Evolutionary conservation across 202 grass and related monocot genomes (phyloP), one percentile per base, ranked within the genome.

Genomic region (Schoenoplectus tabernaemontani): DNA sequence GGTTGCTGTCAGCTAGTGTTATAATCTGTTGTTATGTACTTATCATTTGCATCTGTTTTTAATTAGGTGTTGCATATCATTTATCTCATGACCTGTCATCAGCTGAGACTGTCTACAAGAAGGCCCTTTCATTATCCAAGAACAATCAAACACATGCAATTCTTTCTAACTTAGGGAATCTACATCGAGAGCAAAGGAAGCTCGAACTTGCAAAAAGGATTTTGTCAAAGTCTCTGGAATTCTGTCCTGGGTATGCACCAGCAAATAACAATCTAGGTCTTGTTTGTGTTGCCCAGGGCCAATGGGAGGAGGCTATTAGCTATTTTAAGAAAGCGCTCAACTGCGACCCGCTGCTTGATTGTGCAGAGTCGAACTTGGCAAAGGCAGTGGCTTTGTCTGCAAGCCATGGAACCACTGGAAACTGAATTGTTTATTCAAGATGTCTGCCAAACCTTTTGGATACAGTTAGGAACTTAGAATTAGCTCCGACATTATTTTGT

Each of bases 201-300:
- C 92, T 92, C 81, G 90, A 95, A 85, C 82, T 90, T 82, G 96
- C 96, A 61, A 98, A 85, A 83, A 88, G 76, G 80, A 87, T 92
- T 82, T 47, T 98, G 84, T 75, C 63, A 13, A 92, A 82, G 65
- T 98, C 96, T 0, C 85, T 98, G 74, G 96, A 98, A 86, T 3
- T 98, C 42, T 92, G 86, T 64, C 96, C 96, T n/a, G 91, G 91
- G 75, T 92, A 91, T 80, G 96, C 96, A 24, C 91, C 91, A 20
- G 96, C 96, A 19, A 89, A 86, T 87, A 98, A 98, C 75, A 98
- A 98, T 70, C 77, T 98, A 41, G 91, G 96, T 24, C 91, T 98
- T 73, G 84, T 95, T 78, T 95, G 81, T 82, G 86, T 90, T 19
- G 91, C 89, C 0, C 89, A 94, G 72, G 76, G 86, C 34, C 81